Base-by-base conservation (phyloP, 495 filamentous ascomycete genomes). In the Chaetomium cochliodes region DNA sequence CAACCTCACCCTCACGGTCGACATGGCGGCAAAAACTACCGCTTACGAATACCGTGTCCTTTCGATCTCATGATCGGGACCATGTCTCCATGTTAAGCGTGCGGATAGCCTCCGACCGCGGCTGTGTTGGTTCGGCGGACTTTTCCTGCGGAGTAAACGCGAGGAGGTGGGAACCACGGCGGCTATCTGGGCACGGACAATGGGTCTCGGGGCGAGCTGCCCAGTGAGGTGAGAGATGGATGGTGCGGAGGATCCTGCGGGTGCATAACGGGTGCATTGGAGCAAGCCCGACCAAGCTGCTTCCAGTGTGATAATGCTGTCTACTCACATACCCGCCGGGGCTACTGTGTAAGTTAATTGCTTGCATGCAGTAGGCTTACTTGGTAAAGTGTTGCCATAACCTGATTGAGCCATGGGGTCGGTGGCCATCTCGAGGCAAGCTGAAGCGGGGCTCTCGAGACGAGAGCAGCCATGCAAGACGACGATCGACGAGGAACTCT, bases 251-350 rank as follows among this genome's bases (percentile, higher is more conserved):
- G 44, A 44, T 54, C 39, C 4, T 47, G 8, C 60, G 44, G 50
- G 37, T 46, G 60, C 60, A 62, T 42, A 37, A 3, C 60, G 44
- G 50, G 37, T 46, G 60, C 60, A 62, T 42, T 42, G 16, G 37
- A 54, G 20, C 16, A 54, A 18, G 13, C n/a, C n/a, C n/a, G 23
- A 18, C 37, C 4, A 16, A 23, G 46, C 37, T 46, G 50, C 60
- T 54, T 20, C 49, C 37, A 61, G 58, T 68, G 69, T 67, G 71
- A 73, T 66, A n/a, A 57, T 60, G 56, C 54, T 60, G 50, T 62
- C 59, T 65, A 44, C 63, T 55, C 70, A 69, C 73, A 67, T 80
- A 79, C 73, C 74, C 74, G 77, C 78, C 74, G 67, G 42, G 72
- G 73, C 76, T 75, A 76, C 46, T 50, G 46, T 50, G 46, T 1